Evolutionary conservation across 2,329 filamentous ascomycete species (phyloP), one percentile per base, ranked within the genome.

Genomic region (Diplodia corticola): DNA sequence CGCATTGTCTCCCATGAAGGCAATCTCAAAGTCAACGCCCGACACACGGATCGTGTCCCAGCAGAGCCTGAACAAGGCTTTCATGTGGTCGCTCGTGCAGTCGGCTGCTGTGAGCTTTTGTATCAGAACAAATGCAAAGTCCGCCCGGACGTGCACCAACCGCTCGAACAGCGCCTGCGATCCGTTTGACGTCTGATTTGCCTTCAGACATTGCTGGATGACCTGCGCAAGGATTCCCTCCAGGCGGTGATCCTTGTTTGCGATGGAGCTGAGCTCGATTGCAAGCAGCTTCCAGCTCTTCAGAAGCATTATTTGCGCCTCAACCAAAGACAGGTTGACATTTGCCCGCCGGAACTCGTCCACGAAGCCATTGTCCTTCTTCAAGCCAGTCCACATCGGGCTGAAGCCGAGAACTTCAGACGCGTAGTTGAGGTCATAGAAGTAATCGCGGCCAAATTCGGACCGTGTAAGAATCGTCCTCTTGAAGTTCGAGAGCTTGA

Each of bases 231-330:
- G 88, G 65, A 91, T 85, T 71, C 86, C 88, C 65, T 89, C 86
- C 4, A 94, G 81, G 26, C 83, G 80, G 46, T 80, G 77, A 63
- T 86, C 82, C 20, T 81, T 80, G 63, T 80, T 79, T 40, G 85
- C 82, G 48, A 84, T 80, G n/a, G 87, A 87, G 75, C 90, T 92
- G 57, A 99, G 84, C 73, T 97, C 94, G 59, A 95, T 84, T 15
- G 94, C 86, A 9, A 99, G 84, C 67, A 92, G 89, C 76, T 96
- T 93, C 92, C 94, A 98, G 65, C 92, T 91, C 71, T 92, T 88
- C 69, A 97, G 90, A 20, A 99, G 86, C 50, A 88, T 86, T 70
- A 95, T 89, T 80, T 99, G 93, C 26, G 94, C 91, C 76, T 98
- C 93, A 37, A 99, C 92, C 37, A 97, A 83, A 26, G 93, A 96